These are phyloP conservation scores for Cordyceps cicadae DNA, from an alignment of 2,329 filamentous ascomycete species.

Conservation along the genomic window DNA sequence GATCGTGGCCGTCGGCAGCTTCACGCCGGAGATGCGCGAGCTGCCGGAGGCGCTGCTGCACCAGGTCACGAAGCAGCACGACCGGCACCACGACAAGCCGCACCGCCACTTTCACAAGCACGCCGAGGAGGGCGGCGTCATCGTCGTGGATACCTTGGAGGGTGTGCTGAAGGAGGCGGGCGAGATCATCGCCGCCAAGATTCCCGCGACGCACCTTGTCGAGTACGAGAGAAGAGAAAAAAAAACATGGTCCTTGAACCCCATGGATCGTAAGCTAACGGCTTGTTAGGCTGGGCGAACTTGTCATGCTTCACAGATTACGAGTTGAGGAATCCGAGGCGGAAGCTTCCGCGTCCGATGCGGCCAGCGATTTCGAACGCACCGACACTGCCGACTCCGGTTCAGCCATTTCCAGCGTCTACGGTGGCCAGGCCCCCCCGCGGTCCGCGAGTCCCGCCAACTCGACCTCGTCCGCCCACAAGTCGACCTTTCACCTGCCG, in stretches of 20 bases:
- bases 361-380: slow-evolving; percentile 21
- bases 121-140: slow-evolving; percentile 53
- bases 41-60: slow-evolving; percentile 67
- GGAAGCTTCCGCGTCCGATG: slow-evolving; percentile 22
- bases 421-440: slow-evolving; percentile 21
- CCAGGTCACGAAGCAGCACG: slow-evolving; percentile 46
- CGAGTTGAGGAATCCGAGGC: slow-evolving; percentile 32
- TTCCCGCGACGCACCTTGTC: slow-evolving; percentile 68
- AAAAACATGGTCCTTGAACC: neutral
- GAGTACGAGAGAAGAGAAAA: slow-evolving; percentile 48
- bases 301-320: slow-evolving; percentile 53
- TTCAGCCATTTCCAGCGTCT: slow-evolving; percentile 35
- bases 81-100: slow-evolving; percentile 31
- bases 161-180: slow-evolving; percentile 77
- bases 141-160: slow-evolving; percentile 69
- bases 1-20: slow-evolving; percentile 64
- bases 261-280: slow-evolving; percentile 8
- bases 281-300: slow-evolving; percentile 58
- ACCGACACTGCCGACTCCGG: slow-evolving; percentile 26
- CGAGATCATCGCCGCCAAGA: slow-evolving; percentile 71
- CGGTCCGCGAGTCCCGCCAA: slow-evolving; percentile 25
- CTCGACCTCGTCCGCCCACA: slow-evolving; percentile 25
- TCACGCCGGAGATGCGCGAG: slow-evolving; percentile 69
- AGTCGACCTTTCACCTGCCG: slow-evolving; percentile 25
- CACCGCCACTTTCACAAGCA: slow-evolving; percentile 59